Conservation (phyloP, 1,284 basidiomycete species). For the Pseudozyma sp. region DNA sequence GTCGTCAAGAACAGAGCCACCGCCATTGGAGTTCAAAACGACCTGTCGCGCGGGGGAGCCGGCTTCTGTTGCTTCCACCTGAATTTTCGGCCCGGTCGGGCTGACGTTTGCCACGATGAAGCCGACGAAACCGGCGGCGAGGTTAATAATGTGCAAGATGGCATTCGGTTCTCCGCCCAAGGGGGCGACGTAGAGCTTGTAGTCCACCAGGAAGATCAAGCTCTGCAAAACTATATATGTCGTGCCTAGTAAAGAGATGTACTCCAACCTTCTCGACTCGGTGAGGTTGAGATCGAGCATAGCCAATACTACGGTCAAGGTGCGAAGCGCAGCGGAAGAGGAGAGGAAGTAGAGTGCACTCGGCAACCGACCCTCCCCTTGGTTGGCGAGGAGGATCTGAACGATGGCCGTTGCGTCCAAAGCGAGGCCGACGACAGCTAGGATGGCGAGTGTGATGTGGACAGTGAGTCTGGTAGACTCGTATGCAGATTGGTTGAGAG, state of each 20-base stretch:
- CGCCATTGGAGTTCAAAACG: conserved; percentile 13
- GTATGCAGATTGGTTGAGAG: conserved; percentile 12
- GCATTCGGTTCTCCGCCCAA: conserved; percentile 7
- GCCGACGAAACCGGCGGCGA: background rate
- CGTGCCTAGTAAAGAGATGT: conserved; percentile 13
- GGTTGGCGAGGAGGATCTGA: background rate
- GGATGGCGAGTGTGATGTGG: conserved; percentile 24
- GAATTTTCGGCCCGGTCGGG: conserved; percentile 14
- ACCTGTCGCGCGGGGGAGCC: background rate
- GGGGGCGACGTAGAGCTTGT: conserved; percentile 1
- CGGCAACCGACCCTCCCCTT: background rate
- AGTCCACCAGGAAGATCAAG: conserved; percentile 20
- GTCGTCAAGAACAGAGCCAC: conserved; percentile 22
- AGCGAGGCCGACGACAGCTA: conserved; percentile 26
- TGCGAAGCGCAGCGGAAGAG: conserved; percentile 17
- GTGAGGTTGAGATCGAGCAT: conserved; percentile 25
- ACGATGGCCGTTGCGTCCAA: conserved; percentile 28
- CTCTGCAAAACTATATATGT: conserved; percentile 20
- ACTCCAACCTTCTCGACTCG: conserved; percentile 11
- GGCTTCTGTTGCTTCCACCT: conserved; percentile 7
- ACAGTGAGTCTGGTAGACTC: conserved; percentile 8
- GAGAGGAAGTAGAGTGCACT: conserved; percentile 9
- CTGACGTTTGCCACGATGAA: conserved; percentile 16
- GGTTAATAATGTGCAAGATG: conserved; percentile 9
- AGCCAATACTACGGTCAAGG: conserved; percentile 18